Evolutionary conservation across 768 basidiomycete genomes (phyloP).

Genomic region (Trichaptum fuscoviolaceum): DNA sequence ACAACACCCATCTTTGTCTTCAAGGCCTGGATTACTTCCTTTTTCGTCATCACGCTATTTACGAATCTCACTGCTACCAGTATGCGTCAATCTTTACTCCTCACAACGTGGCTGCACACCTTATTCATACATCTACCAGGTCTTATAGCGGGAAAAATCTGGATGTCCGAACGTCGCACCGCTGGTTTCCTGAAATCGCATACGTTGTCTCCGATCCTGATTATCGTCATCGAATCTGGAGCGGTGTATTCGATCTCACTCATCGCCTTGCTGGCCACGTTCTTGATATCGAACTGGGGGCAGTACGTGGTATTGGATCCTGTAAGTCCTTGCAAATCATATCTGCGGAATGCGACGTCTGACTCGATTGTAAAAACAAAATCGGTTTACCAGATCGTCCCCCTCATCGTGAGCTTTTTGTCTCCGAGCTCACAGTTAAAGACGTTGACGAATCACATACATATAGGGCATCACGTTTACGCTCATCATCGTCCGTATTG

Average conservation of each 20-base stretch:
- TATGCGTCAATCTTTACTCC: constrained; percentile 12
- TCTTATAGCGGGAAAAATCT: constrained; percentile 30
- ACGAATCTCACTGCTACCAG: constrained; percentile 34
- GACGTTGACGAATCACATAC: not conserved
- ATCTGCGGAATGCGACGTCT: not conserved
- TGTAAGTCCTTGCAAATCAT: constrained; percentile 18
- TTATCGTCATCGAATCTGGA: constrained; percentile 33
- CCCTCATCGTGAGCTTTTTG: not conserved
- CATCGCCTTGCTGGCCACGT: constrained; percentile 27
- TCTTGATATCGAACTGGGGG: constrained; percentile 28
- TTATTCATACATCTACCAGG: constrained; percentile 12
- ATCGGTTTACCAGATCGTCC: not conserved
- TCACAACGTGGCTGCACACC: no score
- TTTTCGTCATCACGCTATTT: constrained; percentile 33
- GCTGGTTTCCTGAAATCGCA: constrained; percentile 18
- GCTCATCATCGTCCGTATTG: constrained; percentile 37
- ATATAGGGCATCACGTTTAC: constrained; percentile 32
- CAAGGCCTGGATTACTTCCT: constrained; percentile 31
- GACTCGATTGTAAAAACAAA: not conserved
- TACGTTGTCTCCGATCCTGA: constrained; percentile 27
- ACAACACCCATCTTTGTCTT: constrained; percentile 28
- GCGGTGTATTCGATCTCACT: constrained; percentile 32
- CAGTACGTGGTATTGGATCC: constrained; percentile 34
- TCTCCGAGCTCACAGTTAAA: not conserved
- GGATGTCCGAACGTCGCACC: constrained; percentile 24